A percentile compares a stretch with the other conserved stretches of the same genome.
phyloP scores from a whole-genome alignment of 2,329 filamentous ascomycete species.

The Paraconiothyrium brasiliense region DNA sequence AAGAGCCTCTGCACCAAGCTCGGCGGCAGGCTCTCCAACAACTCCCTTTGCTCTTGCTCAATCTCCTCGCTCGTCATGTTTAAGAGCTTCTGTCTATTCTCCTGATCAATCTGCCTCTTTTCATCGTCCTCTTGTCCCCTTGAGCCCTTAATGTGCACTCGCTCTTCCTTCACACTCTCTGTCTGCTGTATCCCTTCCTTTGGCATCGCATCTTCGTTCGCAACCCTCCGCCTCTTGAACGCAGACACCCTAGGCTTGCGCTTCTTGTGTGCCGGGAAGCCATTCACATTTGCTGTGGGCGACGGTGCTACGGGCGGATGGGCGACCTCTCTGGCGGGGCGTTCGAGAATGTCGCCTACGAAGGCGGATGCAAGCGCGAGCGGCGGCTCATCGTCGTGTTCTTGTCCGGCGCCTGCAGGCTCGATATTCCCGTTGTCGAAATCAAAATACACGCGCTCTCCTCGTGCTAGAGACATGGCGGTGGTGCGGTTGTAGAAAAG shows the following conservation, averaged over 20 bases:
- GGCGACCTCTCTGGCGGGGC: constrained; percentile 66
- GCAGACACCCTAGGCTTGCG: constrained; percentile 72
- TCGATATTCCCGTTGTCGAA: constrained; percentile 62
- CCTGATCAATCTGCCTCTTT: constrained; percentile 77
- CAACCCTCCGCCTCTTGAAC: constrained; percentile 76
- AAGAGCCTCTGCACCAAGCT: constrained; percentile 80
- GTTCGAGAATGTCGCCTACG: constrained; percentile 82
- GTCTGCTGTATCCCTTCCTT: constrained; percentile 18
- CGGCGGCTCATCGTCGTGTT: constrained; percentile 25
- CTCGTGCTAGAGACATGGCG: constrained; percentile 59
- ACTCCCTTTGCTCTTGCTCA: constrained; percentile 77
- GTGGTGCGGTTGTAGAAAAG: constrained; percentile 8
- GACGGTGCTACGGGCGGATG: constrained; percentile 72
- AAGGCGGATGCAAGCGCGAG: constrained; percentile 52
- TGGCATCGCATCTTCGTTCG: constrained; percentile 34
- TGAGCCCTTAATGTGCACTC: constrained; percentile 25
- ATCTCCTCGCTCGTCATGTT: constrained; percentile 86
- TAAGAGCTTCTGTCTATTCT: constrained; percentile 78
- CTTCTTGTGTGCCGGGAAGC: constrained; percentile 91
- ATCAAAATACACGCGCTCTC: constrained; percentile 69
- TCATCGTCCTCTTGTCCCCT: constrained; percentile 64
- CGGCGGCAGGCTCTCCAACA: constrained; percentile 81
- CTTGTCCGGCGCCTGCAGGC: constrained; percentile 21
- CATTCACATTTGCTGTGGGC: constrained; percentile 65
- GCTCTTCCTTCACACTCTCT: constrained; percentile 17